Percentiles rank a stretch among this genome's conserved stretches.
These are phyloP conservation scores for Fonsecaea nubica DNA, from an alignment of 2,329 filamentous ascomycete species.

Conservation along the genomic window DNA sequence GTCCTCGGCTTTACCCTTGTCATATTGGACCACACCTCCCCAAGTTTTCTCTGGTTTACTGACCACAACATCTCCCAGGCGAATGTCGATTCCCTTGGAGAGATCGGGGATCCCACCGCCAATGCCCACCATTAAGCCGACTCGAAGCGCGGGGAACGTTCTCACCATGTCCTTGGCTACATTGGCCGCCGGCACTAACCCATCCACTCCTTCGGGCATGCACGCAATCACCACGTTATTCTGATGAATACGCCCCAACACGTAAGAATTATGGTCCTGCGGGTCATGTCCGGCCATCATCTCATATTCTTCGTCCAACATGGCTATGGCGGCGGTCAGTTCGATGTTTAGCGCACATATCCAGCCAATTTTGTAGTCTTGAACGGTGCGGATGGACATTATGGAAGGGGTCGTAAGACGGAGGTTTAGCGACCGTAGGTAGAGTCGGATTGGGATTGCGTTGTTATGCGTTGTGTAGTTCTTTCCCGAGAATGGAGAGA, in stretches of 20 bases:
- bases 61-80: constrained; percentile 41
- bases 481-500: too few species aligned
- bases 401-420: too few species aligned
- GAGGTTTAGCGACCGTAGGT: too few species aligned
- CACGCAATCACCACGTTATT: constrained; percentile 39
- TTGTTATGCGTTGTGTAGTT: too few species aligned
- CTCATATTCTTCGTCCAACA: constrained; percentile 40
- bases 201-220: constrained; percentile 30
- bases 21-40: constrained; percentile 44
- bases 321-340: constrained; percentile 40
- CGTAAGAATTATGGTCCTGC: constrained; percentile 26
- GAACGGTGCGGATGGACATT: too few species aligned
- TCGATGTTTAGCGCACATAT: not conserved
- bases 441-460: too few species aligned
- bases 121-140: constrained; percentile 43
- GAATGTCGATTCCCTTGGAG: constrained; percentile 36
- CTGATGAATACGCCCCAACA: constrained; percentile 34
- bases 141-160: constrained; percentile 38
- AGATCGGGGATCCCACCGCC: constrained; percentile 40
- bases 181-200: constrained; percentile 29
- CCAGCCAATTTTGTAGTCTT: too few species aligned
- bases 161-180: constrained; percentile 36
- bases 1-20: constrained; percentile 39
- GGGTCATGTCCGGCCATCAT: constrained; percentile 21
- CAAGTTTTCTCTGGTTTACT: constrained; percentile 34